Percentiles rank a stretch among this genome's conserved stretches.
These are phyloP conservation scores for Ustilago bromivora DNA, from an alignment of 1,284 basidiomycete genomes.

Conservation along the genomic window DNA sequence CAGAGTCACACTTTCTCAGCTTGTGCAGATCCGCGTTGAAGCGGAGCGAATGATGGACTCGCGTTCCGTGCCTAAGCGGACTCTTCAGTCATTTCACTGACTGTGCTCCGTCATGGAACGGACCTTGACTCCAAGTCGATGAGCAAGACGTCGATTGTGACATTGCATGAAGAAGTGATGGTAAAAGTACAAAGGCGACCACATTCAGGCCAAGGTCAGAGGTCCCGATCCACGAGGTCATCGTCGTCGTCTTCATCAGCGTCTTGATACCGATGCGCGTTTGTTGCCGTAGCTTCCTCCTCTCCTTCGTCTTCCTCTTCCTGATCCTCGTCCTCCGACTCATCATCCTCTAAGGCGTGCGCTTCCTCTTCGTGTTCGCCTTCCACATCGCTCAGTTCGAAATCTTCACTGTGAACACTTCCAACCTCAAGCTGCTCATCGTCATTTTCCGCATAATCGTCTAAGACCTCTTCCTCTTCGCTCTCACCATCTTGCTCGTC, in stretches of 20 bases:
- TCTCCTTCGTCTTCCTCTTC: constrained; percentile 24
- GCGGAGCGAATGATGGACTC: too few relatives aligned
- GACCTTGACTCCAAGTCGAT: too few relatives aligned
- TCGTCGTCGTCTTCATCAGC: constrained; percentile 31
- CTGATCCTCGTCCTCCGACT: background rate
- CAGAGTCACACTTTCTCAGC: background rate
- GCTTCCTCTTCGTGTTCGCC: constrained; percentile 8
- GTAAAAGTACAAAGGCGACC: background rate
- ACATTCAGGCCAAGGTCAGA: constrained; percentile 1
- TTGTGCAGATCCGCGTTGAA: too few relatives aligned
- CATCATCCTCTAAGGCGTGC: background rate
- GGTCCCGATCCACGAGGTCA: constrained; percentile 40
- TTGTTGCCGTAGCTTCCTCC: background rate
- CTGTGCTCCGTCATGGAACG: too few relatives aligned
- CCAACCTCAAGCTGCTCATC: constrained; percentile 21
- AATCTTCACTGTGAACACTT: constrained; percentile 53
- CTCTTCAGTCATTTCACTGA: too few relatives aligned
- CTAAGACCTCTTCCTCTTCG: constrained; percentile 19
- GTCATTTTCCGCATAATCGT: constrained; percentile 18
- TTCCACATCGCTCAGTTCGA: constrained; percentile 32
- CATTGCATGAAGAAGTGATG: background rate
- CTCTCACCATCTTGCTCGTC: constrained; percentile 33
- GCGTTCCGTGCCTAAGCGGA: too few relatives aligned
- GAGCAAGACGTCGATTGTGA: background rate
- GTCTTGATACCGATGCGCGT: background rate